Conservation (phyloP, 1,139 yeast genomes). For the Pichia inconspicua region DNA sequence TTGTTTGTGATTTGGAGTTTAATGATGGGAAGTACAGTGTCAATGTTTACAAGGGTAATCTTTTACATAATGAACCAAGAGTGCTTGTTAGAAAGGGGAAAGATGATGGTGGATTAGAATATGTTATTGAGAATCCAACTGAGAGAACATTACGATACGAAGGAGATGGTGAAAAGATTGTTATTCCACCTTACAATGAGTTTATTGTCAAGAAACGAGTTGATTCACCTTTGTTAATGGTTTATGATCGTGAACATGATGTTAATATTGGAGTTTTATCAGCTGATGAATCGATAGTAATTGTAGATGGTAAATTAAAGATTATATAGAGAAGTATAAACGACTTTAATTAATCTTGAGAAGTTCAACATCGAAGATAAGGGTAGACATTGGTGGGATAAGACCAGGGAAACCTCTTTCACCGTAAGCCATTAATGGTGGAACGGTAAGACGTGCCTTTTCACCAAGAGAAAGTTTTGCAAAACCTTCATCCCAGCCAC, state of each 20-base stretch:
- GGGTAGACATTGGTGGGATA: slow-evolving; percentile 93
- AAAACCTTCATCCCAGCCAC: slow-evolving; percentile 93
- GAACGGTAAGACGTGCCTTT: slow-evolving; percentile 83
- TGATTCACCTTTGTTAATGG: not conserved
- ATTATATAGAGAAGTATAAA: not conserved
- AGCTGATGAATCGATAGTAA: not conserved
- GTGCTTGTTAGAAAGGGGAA: slow-evolving; percentile 36
- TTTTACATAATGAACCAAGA: slow-evolving; percentile 67
- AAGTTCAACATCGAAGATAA: slow-evolving; percentile 87
- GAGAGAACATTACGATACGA: slow-evolving; percentile 59
- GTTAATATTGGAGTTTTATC: not conserved
- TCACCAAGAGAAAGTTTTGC: slow-evolving; percentile 89
- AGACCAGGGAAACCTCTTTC: slow-evolving; percentile 91
- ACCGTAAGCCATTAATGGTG: slow-evolving; percentile 92
- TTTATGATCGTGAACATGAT: not conserved
- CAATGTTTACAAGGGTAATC: slow-evolving; percentile 38
- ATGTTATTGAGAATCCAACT: slow-evolving; percentile 68
- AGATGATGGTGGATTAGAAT: slow-evolving; percentile 31
- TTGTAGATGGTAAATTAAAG: not conserved
- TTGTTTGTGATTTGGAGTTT: slow-evolving; percentile 3
- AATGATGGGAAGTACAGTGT: slow-evolving; percentile 5
- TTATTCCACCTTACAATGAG: slow-evolving; percentile 1
- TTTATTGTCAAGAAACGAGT: not conserved
- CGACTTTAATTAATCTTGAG: slow-evolving; percentile 55
- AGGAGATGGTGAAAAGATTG: slow-evolving; percentile 29